Percentiles rank a stretch among this genome's conserved stretches.
These are phyloP conservation scores for Combretum micranthum DNA, from an alignment of 345 rosid species.

Conservation along the genomic window DNA sequence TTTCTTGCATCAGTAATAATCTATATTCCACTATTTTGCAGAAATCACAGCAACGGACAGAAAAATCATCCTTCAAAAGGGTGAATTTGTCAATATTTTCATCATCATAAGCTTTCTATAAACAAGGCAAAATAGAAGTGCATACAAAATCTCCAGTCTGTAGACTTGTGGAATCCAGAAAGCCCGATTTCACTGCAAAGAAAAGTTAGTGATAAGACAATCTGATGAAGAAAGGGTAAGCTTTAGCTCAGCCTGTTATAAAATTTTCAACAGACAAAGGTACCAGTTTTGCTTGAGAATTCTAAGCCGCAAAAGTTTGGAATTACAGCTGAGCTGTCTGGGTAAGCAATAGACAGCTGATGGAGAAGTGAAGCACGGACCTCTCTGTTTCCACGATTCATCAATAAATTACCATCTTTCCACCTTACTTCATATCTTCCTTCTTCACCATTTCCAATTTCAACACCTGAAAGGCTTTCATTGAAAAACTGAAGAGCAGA, in stretches of 20 bases:
- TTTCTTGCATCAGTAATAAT: no score
- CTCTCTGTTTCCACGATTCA: conserved; percentile 26
- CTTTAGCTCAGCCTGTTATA: conserved; percentile 1
- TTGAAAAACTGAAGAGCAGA: conserved; percentile 51
- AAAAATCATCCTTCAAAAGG: not conserved
- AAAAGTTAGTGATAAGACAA: conserved; percentile 9
- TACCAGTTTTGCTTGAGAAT: conserved; percentile 44
- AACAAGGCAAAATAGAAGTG: conserved; percentile 8
- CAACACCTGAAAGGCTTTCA: conserved; percentile 54
- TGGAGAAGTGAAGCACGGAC: conserved; percentile 44
- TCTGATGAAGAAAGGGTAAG: conserved; percentile 3
- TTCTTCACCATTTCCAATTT: conserved; percentile 31
- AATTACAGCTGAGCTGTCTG: conserved; percentile 22
- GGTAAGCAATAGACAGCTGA: conserved; percentile 47
- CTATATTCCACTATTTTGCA: no score
- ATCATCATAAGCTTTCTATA: not conserved
- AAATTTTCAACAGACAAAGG: not conserved
- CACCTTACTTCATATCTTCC: conserved; percentile 48
- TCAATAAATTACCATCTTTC: conserved; percentile 29
- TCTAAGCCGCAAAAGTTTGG: conserved; percentile 46
- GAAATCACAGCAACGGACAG: no score
- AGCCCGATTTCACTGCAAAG: conserved; percentile 46
- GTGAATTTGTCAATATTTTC: not conserved
- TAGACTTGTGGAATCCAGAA: conserved; percentile 34
- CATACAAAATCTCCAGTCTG: conserved; percentile 51